Evolutionary conservation across 768 basidiomycete species (phyloP).

Genomic region (Kwoniella sp.): DNA sequence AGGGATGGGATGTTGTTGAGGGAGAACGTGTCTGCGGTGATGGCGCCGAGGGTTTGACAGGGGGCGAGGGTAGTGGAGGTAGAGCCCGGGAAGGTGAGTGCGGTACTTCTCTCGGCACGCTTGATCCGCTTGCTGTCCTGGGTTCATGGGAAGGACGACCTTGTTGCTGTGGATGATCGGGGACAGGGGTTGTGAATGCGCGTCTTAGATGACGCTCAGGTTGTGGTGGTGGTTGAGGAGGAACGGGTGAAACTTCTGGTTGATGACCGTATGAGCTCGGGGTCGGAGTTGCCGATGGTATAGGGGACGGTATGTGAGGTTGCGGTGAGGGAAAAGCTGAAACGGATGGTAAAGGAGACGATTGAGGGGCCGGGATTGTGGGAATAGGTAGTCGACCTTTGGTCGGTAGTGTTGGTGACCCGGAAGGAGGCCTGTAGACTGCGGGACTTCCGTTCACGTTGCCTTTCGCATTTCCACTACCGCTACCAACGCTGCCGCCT

Average conservation of each 20-base stretch:
- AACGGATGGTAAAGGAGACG: conserved; percentile 35
- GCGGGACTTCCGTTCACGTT: background rate
- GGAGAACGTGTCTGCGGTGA: conserved; percentile 24
- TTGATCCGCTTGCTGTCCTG: conserved; percentile 27
- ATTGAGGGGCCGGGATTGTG: conserved; percentile 42
- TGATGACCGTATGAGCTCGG: conserved; percentile 10
- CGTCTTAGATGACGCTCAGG: conserved; percentile 46
- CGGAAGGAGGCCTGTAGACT: background rate
- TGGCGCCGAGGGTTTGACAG: conserved; percentile 10
- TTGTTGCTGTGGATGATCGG: conserved; percentile 9
- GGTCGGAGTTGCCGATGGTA: background rate
- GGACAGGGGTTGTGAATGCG: conserved; percentile 40
- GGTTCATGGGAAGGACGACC: conserved; percentile 24
- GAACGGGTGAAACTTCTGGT: conserved; percentile 15
- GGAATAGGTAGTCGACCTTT: conserved; percentile 26
- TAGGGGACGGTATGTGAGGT: conserved; percentile 8
- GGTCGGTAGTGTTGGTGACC: conserved; percentile 1
- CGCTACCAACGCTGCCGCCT: too few relatives aligned
- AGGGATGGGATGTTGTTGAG: conserved; percentile 3
- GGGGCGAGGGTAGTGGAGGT: conserved; percentile 39
- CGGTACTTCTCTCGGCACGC: conserved; percentile 12
- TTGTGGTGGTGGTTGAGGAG: conserved; percentile 49
- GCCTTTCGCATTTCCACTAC: background rate
- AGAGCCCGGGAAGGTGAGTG: conserved; percentile 37
- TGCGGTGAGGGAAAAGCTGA: conserved; percentile 14